Evolutionary conservation across 179 eudicot species (phyloP).

Genomic region (Amaranthus tricolor): DNA sequence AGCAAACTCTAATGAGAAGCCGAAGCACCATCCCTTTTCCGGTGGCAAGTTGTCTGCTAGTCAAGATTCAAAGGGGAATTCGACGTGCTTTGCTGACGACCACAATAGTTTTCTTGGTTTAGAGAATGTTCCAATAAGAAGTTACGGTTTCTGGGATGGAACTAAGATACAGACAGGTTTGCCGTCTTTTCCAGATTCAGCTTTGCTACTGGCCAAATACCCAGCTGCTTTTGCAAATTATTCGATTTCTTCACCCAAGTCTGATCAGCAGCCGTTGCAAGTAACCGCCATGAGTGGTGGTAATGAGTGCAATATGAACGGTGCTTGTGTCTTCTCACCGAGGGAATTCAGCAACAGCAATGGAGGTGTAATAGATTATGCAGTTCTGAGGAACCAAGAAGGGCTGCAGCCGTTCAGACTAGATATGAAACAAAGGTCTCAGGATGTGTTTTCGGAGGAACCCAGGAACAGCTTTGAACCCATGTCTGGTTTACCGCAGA

Average conservation of each 20-base stretch:
- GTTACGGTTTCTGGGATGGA: conserved; percentile 69
- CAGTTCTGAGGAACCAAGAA: conserved; percentile 32
- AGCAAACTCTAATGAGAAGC: conserved; percentile 3
- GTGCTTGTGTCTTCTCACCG: conserved; percentile 30
- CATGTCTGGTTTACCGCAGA: conserved; percentile 34
- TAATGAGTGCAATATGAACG: conserved; percentile 28
- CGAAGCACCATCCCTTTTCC: conserved; percentile 7
- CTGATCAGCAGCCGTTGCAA: conserved; percentile 39
- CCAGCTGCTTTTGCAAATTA: conserved; percentile 52
- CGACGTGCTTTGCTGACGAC: conserved; percentile 22
- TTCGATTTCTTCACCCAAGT: conserved; percentile 34
- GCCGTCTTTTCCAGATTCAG: conserved; percentile 61
- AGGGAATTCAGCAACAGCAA: conserved; percentile 36
- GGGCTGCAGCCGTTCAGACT: conserved; percentile 44
- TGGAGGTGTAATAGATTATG: conserved; percentile 29
- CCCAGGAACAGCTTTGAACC: conserved; percentile 46
- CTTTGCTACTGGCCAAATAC: conserved; percentile 49
- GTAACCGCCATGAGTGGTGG: conserved; percentile 17
- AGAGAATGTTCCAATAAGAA: conserved; percentile 48
- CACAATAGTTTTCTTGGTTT: conserved; percentile 31
- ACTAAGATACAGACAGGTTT: conserved; percentile 46
- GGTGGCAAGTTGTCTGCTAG: conserved; percentile 15
- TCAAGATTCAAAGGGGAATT: conserved; percentile 27
- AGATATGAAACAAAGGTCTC: conserved; percentile 38
- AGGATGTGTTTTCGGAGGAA: conserved; percentile 34